Base-by-base conservation (phyloP, 2,329 filamentous ascomycete species). In the Penicillium brasilianum region DNA sequence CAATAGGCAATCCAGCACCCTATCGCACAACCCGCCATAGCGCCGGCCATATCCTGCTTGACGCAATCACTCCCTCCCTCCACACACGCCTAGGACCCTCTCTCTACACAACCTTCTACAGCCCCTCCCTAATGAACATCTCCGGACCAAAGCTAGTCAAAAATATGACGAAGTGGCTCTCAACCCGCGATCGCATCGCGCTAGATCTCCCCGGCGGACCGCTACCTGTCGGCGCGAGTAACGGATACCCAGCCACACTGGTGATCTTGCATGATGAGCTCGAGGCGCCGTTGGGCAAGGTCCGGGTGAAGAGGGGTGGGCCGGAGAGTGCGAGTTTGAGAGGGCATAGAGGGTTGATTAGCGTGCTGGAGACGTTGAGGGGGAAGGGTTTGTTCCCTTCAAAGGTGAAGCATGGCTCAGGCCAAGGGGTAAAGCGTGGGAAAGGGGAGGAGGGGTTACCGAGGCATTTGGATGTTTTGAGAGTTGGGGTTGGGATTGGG, bases 201-300 rank as follows among this genome's bases (percentile, higher is more conserved):
- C 50, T 37, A 11, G 50, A 53, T 39, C 30, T 37, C 22, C 32
- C 32, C 50, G 22, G 20, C 13, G 43, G 43, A n/a, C 18, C 43
- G 9, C 16, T 46, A 7, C 50, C 50, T 4, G 9, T 9, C 20
- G 14, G 4, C 20, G 14, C 18, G 14, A 32, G n/a, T 9, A 18
- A 13, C 6, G 52, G 52, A 4, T 55, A 8, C 39, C 63, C 66
- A 1, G 62, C 67, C 14, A 78, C 81, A 3, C 77, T 99, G 16
- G 87, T 98, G 0, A 80, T 98, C 13, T 81, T 98, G 20, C 93
- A 98, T 75, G 94, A 98, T 74, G 94, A 98, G 74, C 78, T 98
- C 36, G 93, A 97, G 71, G 83, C 85, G 44, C 80, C 84, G 2
- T 72, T 93, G 1, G 93, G 93, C 0, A 83, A 84, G 37, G 83